phyloP scores from a whole-genome alignment of 768 basidiomycete species.

The Tulasnella sp. region DNA sequence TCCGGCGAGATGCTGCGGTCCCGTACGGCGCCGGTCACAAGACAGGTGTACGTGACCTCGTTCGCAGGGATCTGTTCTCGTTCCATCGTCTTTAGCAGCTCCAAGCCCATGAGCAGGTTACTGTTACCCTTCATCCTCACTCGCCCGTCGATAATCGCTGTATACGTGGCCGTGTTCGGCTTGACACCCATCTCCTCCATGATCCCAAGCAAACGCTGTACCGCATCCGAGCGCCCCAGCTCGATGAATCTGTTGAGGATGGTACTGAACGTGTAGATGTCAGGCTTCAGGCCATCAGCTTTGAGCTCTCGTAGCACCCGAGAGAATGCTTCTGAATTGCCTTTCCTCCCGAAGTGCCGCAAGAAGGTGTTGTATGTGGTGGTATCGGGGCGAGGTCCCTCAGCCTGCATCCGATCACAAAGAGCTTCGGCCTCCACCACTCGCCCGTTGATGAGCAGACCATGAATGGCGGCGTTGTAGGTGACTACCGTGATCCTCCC shows the following conservation, averaged over 20 bases:
- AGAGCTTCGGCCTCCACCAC: slow-evolving; percentile 30
- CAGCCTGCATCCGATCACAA: slow-evolving; percentile 30
- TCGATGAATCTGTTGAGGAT: slow-evolving; percentile 68
- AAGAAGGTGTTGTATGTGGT: slow-evolving; percentile 76
- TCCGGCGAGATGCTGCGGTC: slow-evolving; percentile 38
- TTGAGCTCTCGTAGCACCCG: slow-evolving; percentile 47
- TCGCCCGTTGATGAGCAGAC: slow-evolving; percentile 38
- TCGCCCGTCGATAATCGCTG: slow-evolving; percentile 66
- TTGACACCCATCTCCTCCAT: slow-evolving; percentile 68
- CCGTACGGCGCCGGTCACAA: slow-evolving; percentile 63
- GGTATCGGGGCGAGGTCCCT: slow-evolving; percentile 56
- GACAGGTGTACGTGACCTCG: slow-evolving; percentile 71
- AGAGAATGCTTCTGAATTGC: slow-evolving; percentile 53
- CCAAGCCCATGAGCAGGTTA: slow-evolving; percentile 49
- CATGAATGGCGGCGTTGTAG: slow-evolving; percentile 67
- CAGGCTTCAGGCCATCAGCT: slow-evolving; percentile 45
- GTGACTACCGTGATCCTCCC: slow-evolving; percentile 5
- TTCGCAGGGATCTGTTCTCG: slow-evolving; percentile 42
- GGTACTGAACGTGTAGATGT: slow-evolving; percentile 80
- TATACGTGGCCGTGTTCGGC: slow-evolving; percentile 68
- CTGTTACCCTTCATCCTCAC: slow-evolving; percentile 44
- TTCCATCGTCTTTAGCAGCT: slow-evolving; percentile 71
- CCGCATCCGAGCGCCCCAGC: slow-evolving; percentile 45
- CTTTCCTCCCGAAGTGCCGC: slow-evolving; percentile 47
- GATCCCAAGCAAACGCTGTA: slow-evolving; percentile 47